Evolutionary conservation across 108 stramenopile genomes (phyloP), one percentile per base, ranked within the genome.

Genomic region (Nannochloropsis salina): DNA sequence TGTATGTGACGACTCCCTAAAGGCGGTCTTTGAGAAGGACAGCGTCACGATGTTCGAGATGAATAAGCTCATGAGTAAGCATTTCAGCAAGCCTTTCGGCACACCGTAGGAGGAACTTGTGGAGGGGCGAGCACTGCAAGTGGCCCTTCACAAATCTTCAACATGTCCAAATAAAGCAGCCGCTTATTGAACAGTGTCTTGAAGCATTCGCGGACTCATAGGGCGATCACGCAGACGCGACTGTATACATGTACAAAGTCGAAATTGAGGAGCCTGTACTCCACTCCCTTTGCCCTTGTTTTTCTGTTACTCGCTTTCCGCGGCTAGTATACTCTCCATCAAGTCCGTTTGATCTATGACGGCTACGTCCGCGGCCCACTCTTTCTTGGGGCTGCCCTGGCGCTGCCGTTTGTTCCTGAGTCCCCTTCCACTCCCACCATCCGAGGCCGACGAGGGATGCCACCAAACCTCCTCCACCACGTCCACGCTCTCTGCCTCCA

Each of bases 41-140:
- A 40, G 22, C 22, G 41, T 81, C 81, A 8, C 81, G 22, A 81
- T 81, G 81, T 81, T 81, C 22, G 40, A 81, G 40, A 81, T 81
- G 81, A 81, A 31, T 20, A 81, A 81, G 22, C 40, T 81, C 41
- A 22, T 81, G 22, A 41, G 81, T 11, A 81, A 81, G 81, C 81
- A 81, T 9, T 31, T 81, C 4, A 74, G 20, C 61, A 74, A 74
- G 61, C 61, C 6, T 4, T 2, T 31, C 31, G 31, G 31, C 31
- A 31, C 31, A 31, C 31, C 31, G 31, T 31, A 31, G 31, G 31
- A 31, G 31, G 31, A 31, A 31, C 31, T 31, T 31, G 31, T 31
- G 31, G 31, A 31, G 31, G 31, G 31, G 31, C 31, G 31, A 31
- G 31, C 31, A 31, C 31, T 31, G 31, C 31, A 31, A 31, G 31